Evolutionary conservation across 441 rosid genomes (phyloP).

Genomic region (Breynia disticha): DNA sequence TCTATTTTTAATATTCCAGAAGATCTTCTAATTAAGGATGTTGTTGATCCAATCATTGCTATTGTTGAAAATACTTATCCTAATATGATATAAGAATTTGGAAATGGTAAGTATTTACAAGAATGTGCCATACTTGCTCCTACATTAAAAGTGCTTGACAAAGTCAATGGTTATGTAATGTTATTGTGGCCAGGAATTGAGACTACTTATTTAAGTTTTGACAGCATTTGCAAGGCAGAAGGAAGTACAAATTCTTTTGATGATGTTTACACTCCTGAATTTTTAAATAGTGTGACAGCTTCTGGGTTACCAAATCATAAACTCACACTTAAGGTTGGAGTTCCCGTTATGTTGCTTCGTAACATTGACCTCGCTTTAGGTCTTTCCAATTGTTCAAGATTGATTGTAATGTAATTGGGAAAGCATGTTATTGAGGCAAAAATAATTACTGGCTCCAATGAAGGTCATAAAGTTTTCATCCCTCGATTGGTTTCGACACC

Average conservation of each 20-base stretch:
- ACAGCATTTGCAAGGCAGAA: background rate
- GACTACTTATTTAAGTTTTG: background rate
- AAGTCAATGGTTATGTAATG: background rate
- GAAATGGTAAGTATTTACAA: background rate
- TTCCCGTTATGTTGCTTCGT: background rate
- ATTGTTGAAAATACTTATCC: background rate
- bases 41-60: background rate
- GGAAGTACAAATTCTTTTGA: background rate
- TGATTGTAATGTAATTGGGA: background rate
- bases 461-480: background rate
- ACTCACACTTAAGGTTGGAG: background rate
- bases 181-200: background rate
- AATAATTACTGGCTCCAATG: background rate
- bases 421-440: background rate
- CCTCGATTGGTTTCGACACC: background rate
- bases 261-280: background rate
- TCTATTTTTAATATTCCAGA: background rate
- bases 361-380: background rate
- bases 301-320: background rate
- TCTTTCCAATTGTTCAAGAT: background rate
- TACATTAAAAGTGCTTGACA: background rate
- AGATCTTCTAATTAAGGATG: background rate
- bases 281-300: background rate
- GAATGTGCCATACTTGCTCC: background rate
- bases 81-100: background rate